phyloP scores from a whole-genome alignment of 2,329 filamentous ascomycete species.

The Xylaria sp. region DNA sequence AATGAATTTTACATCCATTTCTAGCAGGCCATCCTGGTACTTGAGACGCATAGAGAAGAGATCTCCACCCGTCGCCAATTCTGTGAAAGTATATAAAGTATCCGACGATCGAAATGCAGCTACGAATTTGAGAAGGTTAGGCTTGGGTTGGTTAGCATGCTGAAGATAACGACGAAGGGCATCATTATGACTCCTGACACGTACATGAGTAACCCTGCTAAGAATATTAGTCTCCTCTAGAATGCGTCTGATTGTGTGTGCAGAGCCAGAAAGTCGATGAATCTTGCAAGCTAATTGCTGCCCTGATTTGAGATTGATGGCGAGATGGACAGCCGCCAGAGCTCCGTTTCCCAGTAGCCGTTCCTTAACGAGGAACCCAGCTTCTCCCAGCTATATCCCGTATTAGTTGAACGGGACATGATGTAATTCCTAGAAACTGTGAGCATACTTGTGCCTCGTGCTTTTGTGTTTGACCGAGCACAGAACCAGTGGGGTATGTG shows the following conservation, averaged over 20 bases:
- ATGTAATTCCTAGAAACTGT: background rate
- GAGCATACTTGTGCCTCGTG: constrained; percentile 44
- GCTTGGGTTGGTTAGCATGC: constrained; percentile 45
- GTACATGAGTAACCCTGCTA: constrained; percentile 59
- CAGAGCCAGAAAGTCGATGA: constrained; percentile 52
- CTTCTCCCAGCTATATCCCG: constrained; percentile 49
- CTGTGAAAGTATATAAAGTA: constrained; percentile 61
- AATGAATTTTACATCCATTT: constrained; percentile 53
- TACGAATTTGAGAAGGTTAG: constrained; percentile 59
- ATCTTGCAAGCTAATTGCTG: constrained; percentile 74
- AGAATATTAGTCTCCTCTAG: constrained; percentile 60
- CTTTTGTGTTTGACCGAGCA: constrained; percentile 39
- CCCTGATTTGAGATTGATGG: constrained; percentile 55
- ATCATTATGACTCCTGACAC: constrained; percentile 28
- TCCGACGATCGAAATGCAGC: constrained; percentile 57
- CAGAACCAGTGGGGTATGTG: constrained; percentile 1
- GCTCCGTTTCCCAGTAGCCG: constrained; percentile 60
- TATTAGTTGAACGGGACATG: constrained; percentile 22
- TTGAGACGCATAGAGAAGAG: constrained; percentile 54
- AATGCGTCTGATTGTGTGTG: constrained; percentile 44
- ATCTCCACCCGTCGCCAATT: constrained; percentile 62
- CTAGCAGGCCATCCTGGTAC: constrained; percentile 38
- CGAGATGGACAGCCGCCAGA: constrained; percentile 60
- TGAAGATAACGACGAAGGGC: too few relatives aligned
- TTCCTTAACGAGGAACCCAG: constrained; percentile 55